A percentile compares a stretch with the other conserved stretches of the same genome.
phyloP scores from a whole-genome alignment of 2,329 filamentous ascomycete species.

The Verticillium nubilum region DNA sequence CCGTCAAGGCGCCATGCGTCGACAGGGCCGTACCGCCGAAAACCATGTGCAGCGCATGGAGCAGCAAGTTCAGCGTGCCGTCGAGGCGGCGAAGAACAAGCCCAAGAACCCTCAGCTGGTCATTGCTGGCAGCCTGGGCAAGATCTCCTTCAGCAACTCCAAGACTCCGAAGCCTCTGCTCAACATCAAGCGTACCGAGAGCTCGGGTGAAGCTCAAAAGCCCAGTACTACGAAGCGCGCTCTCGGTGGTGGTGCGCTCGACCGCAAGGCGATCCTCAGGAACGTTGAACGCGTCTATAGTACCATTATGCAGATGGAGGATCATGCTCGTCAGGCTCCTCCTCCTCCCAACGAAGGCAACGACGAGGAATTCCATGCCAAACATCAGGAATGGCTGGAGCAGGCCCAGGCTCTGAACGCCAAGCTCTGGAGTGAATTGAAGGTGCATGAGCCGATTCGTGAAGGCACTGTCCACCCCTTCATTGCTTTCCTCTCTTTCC shows the following conservation, averaged over 20 bases:
- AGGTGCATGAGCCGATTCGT: slow-evolving; percentile 88
- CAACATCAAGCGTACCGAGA: slow-evolving; percentile 87
- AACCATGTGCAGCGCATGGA: slow-evolving; percentile 99
- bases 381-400: slow-evolving; percentile 75
- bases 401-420: slow-evolving; percentile 66
- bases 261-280: slow-evolving; percentile 76
- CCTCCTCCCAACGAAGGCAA: slow-evolving; percentile 52
- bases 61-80: slow-evolving; percentile 94
- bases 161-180: slow-evolving; percentile 94
- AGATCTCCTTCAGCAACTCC: slow-evolving; percentile 98
- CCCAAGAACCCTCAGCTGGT: slow-evolving; percentile 97
- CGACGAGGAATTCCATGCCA: slow-evolving; percentile 64
- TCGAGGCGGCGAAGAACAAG: slow-evolving; percentile 94
- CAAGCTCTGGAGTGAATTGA: slow-evolving; percentile 79
- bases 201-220: slow-evolving; percentile 50
- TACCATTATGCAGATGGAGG: slow-evolving; percentile 88
- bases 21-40: slow-evolving; percentile 78
- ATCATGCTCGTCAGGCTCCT: slow-evolving; percentile 80
- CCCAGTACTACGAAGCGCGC: slow-evolving; percentile 40
- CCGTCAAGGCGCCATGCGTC: slow-evolving; percentile 67
- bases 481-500: slow-evolving; percentile 89
- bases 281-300: slow-evolving; percentile 88
- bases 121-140: slow-evolving; percentile 91
- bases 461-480: slow-evolving; percentile 80
- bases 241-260: slow-evolving; percentile 44